Conservation (phyloP, 305 asterid genomes). For the Fraxinus angustifolia region DNA sequence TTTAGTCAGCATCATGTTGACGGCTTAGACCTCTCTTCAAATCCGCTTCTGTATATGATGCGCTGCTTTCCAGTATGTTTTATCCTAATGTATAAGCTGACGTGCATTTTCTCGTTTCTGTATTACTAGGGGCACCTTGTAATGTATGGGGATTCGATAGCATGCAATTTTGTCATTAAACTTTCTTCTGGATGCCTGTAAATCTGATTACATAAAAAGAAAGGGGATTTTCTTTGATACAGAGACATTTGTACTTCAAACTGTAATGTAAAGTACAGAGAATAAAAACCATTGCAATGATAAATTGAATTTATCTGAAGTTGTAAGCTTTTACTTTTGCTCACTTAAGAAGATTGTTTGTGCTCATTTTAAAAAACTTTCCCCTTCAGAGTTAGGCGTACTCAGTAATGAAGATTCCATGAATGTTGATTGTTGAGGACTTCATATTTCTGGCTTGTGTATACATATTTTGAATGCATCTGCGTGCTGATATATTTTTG, state of each 20-base stretch:
- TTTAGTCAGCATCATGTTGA: constrained; percentile 97
- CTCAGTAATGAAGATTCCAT: neutral
- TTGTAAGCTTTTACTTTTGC: neutral
- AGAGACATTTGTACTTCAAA: constrained; percentile 2
- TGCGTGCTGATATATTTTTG: constrained; percentile 16
- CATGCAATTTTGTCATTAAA: neutral
- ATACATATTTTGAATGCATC: neutral
- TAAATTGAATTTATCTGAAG: neutral
- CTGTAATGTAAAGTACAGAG: neutral
- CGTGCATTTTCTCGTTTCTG: constrained; percentile 13
- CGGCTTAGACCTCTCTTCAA: constrained; percentile 93
- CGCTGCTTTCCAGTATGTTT: constrained; percentile 94
- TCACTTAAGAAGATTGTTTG: constrained; percentile 1
- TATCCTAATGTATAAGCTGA: neutral
- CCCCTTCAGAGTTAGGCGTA: neutral
- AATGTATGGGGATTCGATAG: constrained; percentile 8
- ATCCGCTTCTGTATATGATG: constrained; percentile 97
- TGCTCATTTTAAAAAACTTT: neutral
- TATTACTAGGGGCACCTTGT: constrained; percentile 7
- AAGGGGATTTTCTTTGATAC: constrained; percentile 7
- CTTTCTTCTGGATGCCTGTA: neutral
- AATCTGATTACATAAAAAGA: neutral
- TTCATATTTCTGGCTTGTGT: neutral
- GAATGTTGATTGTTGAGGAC: neutral
- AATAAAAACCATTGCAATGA: constrained; percentile 7